Base-by-base conservation (phyloP, 2,329 filamentous ascomycete genomes). In the Colletotrichum trifolii region DNA sequence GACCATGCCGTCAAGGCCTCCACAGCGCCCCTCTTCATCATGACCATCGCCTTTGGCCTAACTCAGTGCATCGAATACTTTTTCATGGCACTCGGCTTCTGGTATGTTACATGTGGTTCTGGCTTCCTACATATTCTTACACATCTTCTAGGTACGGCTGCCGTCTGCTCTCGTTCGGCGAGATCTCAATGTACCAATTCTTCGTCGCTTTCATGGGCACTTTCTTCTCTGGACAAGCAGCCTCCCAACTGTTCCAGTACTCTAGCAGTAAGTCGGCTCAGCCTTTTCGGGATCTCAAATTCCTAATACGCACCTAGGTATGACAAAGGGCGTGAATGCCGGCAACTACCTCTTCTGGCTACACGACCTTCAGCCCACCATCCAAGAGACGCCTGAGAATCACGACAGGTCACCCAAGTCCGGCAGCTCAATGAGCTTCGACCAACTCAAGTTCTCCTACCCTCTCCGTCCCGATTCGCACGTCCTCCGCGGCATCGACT, bases 361-460 rank as follows among this genome's bases (percentile, higher is more conserved):
- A 25, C 71, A 74, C n/a, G 70, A 74, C 36, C 70, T 81, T n/a
- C 70, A 82, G 61, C 76, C 78, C 0, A 78, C 70, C 4, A 80
- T 83, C 34, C 74, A 73, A 25, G 80, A 82, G 64, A 84, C 77
- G 0, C 69, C 73, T 1, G 71, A 78, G 38, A 83, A 83, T 69
- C 68, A 69, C 9, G 69, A 76, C 36, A 75, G 73, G 1, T 75
- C 73, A 0, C 81, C 81, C 1, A 73, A 73, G 13, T 69, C 73
- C 1, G 75, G 73, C 39, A 66, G 66, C 54, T 76, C 77, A 0
- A 78, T 89, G 2, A 77, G 81, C 12, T 82, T 90, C 64, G 78
- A 81, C 8, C 75, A 85, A 38, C 81, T 91, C n/a, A 77, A 82
- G 25, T 92, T 92, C 72, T 81, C 86, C 2, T 92, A 92, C 67